Evolutionary conservation across 805 yeast genomes (phyloP).

Genomic region (Starmerella floricola): DNA sequence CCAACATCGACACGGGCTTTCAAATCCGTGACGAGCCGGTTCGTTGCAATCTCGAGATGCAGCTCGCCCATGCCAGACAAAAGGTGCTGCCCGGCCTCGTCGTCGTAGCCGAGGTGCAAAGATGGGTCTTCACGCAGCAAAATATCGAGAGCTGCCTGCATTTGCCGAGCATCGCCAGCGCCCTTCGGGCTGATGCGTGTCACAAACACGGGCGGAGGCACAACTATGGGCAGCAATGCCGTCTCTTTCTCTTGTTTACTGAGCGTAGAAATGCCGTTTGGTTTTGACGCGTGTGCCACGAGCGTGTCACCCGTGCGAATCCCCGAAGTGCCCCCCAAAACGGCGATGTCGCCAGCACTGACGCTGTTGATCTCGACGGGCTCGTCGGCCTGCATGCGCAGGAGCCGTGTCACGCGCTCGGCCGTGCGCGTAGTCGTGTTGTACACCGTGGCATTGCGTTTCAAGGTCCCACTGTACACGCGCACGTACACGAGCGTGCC

Average conservation of each 20-base stretch:
- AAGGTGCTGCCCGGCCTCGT: constrained; percentile 79
- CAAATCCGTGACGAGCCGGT: constrained; percentile 66
- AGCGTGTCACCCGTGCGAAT: constrained; percentile 86
- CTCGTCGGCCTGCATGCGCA: constrained; percentile 78
- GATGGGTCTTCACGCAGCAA: constrained; percentile 87
- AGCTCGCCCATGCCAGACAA: constrained; percentile 96
- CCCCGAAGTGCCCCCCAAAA: constrained; percentile 58
- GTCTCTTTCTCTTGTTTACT: constrained; percentile 35
- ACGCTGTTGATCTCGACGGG: constrained; percentile 59
- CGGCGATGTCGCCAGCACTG: constrained; percentile 79
- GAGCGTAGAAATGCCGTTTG: constrained; percentile 39
- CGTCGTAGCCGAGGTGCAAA: constrained; percentile 52
- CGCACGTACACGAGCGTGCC: constrained; percentile 78
- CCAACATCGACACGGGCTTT: constrained; percentile 73
- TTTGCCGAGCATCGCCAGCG: constrained; percentile 61
- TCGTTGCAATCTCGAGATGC: constrained; percentile 78
- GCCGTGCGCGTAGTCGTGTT: constrained; percentile 61
- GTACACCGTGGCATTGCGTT: constrained; percentile 46
- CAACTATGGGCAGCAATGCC: constrained; percentile 57
- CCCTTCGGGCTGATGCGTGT: constrained; percentile 73
- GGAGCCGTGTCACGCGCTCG: constrained; percentile 53
- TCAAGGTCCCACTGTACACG: constrained; percentile 71
- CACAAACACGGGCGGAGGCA: constrained; percentile 90
- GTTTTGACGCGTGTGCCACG: constrained; percentile 46
- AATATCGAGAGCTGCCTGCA: constrained; percentile 56